A percentile compares a stretch with the other conserved stretches of the same genome.
These are phyloP conservation scores for Fagopyrum tataricum DNA, from an alignment of 148 eudicot genomes.

Conservation along the genomic window DNA sequence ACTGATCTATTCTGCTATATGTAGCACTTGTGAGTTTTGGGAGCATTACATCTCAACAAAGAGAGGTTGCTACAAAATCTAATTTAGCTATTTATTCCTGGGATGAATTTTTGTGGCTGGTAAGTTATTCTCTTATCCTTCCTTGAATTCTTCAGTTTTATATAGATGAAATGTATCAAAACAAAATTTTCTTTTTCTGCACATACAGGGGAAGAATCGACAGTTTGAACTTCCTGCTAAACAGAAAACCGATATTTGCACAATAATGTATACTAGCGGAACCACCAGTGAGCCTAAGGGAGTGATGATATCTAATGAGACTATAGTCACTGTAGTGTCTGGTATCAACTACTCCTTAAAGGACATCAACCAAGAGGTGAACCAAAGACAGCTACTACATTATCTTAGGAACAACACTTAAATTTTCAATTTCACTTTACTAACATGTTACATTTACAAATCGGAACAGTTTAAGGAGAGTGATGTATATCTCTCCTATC, in stretches of 20 bases:
- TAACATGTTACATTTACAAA: neutral
- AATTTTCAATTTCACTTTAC: neutral
- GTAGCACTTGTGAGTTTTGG: slow-evolving; percentile 70
- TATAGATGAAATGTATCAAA: neutral
- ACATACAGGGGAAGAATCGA: slow-evolving; percentile 46
- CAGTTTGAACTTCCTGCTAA: slow-evolving; percentile 62
- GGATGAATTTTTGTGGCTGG: slow-evolving; percentile 54
- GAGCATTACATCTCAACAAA: slow-evolving; percentile 34
- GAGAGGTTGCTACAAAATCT: slow-evolving; percentile 29
- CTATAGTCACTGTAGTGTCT: slow-evolving; percentile 69
- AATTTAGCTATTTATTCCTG: slow-evolving; percentile 47
- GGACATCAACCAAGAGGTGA: slow-evolving; percentile 77
- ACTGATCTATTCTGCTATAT: slow-evolving; percentile 7
- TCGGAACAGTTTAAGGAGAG: slow-evolving; percentile 44
- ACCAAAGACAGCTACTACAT: neutral
- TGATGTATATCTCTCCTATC: slow-evolving; percentile 83
- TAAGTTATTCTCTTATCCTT: slow-evolving; percentile 18
- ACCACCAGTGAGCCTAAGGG: slow-evolving; percentile 99
- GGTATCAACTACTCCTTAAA: slow-evolving; percentile 65
- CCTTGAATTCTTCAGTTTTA: neutral
- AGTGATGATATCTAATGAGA: slow-evolving; percentile 78
- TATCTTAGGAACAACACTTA: neutral
- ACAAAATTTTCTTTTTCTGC: neutral
- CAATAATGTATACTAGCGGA: slow-evolving; percentile 98
- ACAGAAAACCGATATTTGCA: slow-evolving; percentile 72